A percentile compares a stretch with the other conserved stretches of the same genome.
These are phyloP conservation scores for Melampsora abietis-canadensis DNA, from an alignment of 1,284 basidiomycete species.

Conservation along the genomic window DNA sequence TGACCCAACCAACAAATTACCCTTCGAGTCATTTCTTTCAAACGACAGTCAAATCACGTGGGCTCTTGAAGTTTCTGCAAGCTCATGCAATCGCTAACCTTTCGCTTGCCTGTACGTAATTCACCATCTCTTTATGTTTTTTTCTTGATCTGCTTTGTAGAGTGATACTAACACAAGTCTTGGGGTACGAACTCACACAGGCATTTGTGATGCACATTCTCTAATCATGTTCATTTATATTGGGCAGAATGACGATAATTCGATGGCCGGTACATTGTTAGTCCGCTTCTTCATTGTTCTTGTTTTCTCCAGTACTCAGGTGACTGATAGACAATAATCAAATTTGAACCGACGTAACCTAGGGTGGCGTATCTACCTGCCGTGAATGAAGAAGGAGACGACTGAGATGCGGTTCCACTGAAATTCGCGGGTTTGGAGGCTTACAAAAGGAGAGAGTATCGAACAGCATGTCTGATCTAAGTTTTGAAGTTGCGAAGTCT, in stretches of 20 bases:
- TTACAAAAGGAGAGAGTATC: too few species aligned
- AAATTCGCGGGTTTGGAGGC: too few species aligned
- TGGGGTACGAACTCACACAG: neutral
- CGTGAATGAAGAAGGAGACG: constrained; percentile 32
- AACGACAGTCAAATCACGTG: constrained; percentile 27
- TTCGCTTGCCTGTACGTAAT: constrained; percentile 31
- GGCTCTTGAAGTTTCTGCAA: constrained; percentile 25
- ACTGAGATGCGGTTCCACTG: neutral
- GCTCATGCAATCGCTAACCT: constrained; percentile 18
- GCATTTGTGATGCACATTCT: constrained; percentile 33
- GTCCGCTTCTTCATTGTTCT: neutral
- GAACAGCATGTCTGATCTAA: too few species aligned
- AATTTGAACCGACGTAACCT: neutral
- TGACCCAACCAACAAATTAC: neutral
- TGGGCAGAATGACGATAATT: constrained; percentile 3
- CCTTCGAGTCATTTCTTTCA: constrained; percentile 19
- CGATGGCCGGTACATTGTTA: constrained; percentile 16
- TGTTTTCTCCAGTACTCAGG: neutral
- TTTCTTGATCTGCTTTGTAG: neutral
- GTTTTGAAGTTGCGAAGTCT: too few species aligned
- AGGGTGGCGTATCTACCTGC: constrained; percentile 11
- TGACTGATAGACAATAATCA: neutral
- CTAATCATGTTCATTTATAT: constrained; percentile 23
- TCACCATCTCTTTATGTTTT: neutral
- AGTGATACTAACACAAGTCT: neutral